Evolutionary conservation across 192 early-diverging fungal species (phyloP).

Genomic region (Spizellomyces punctatus): DNA sequence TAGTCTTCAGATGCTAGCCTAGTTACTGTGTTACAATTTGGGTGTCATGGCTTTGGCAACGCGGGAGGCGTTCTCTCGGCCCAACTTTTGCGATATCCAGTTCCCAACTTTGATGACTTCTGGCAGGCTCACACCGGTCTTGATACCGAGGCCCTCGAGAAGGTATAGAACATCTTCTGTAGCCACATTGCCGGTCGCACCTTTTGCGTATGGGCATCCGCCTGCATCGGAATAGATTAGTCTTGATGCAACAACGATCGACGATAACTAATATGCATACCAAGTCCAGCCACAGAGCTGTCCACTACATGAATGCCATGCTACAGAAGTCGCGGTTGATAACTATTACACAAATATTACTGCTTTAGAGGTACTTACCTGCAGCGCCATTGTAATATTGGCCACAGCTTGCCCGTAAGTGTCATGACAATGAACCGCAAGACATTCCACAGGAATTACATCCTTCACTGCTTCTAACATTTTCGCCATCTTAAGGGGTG

Average conservation of each 20-base stretch:
- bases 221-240: slow-evolving; percentile 42
- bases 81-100: slow-evolving; percentile 84
- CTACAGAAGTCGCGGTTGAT: slow-evolving; percentile 24
- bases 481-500: slow-evolving; percentile 54
- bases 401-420: slow-evolving; percentile 96
- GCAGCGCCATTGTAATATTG: slow-evolving; percentile 82
- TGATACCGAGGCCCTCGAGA: slow-evolving; percentile 80
- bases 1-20: no score
- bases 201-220: slow-evolving; percentile 95
- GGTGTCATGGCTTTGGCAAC: slow-evolving; percentile 46
- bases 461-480: slow-evolving; percentile 73
- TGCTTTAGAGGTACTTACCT: slow-evolving; percentile 35
- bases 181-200: slow-evolving; percentile 95
- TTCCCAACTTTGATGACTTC: slow-evolving; percentile 77
- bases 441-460: slow-evolving; percentile 70
- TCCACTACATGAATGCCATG: slow-evolving; percentile 91
- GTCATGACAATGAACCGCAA: slow-evolving; percentile 96
- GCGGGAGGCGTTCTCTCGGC: slow-evolving; percentile 60
- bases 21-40: not conserved
- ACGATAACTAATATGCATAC: slow-evolving; percentile 32
- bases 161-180: slow-evolving; percentile 97
- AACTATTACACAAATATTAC: no score
- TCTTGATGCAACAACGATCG: not conserved
- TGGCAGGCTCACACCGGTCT: slow-evolving; percentile 78
- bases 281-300: slow-evolving; percentile 88